phyloP scores from a whole-genome alignment of 2,329 filamentous ascomycete genomes.

The Exophiala lecanii-corni region DNA sequence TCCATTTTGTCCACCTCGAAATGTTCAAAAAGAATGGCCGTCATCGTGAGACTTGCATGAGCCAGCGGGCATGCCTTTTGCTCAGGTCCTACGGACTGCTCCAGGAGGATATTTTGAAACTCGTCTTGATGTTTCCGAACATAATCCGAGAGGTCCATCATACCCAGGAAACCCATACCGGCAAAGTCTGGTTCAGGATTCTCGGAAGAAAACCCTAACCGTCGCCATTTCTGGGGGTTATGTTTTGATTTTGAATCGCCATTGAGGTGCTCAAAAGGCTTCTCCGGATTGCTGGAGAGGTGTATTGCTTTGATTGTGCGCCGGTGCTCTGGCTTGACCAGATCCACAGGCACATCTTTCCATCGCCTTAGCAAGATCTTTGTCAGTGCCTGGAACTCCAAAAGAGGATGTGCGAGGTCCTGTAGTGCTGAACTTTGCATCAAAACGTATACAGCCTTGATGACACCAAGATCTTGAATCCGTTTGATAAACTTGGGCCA shows the following conservation, averaged over 20 bases:
- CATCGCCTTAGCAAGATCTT: conserved; percentile 85
- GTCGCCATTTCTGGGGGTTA: conserved; percentile 86
- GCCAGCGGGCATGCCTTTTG: conserved; percentile 80
- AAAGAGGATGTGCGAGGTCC: conserved; percentile 79
- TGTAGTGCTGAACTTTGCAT: conserved; percentile 94
- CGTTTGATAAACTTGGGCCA: conserved; percentile 95
- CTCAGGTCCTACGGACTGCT: conserved; percentile 71
- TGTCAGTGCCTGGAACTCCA: conserved; percentile 90
- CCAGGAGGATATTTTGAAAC: conserved; percentile 86
- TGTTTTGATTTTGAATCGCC: conserved; percentile 55
- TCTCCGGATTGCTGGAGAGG: conserved; percentile 71
- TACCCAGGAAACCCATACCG: conserved; percentile 78
- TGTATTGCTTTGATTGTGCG: conserved; percentile 81
- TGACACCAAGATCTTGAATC: conserved; percentile 86
- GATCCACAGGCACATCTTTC: conserved; percentile 76
- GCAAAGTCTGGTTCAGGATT: conserved; percentile 83
- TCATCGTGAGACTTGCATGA: conserved; percentile 78
- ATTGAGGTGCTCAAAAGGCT: conserved; percentile 37
- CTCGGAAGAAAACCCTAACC: conserved; percentile 87
- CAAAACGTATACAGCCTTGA: conserved; percentile 82
- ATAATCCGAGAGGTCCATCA: conserved; percentile 97
- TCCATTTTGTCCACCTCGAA: conserved; percentile 89
- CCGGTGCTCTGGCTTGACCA: conserved; percentile 83
- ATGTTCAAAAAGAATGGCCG: conserved; percentile 85
- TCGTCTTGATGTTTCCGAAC: conserved; percentile 86